Base-by-base conservation (phyloP, 108 stramenopile species). In the Cyclotella cryptica region DNA sequence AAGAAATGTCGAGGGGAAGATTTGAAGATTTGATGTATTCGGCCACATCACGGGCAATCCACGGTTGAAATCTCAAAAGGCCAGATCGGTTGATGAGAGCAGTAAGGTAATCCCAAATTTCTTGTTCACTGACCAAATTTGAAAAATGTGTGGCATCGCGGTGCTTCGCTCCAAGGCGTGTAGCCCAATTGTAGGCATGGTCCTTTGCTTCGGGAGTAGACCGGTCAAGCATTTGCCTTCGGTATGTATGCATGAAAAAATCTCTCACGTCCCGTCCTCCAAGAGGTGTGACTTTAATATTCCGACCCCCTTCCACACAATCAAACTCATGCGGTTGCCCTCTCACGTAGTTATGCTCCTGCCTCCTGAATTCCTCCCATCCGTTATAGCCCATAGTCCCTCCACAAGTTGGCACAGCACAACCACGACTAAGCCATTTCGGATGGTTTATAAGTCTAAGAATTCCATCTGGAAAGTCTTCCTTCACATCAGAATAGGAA, bases 381-480 rank as follows among this genome's bases (percentile, higher is more conserved):
- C 45, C 26, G 22, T 19, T 21, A 26, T 47, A 47, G 39, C 2
- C 42, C 18, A 46, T 12, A 66, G 22, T 66, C 17, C 27, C 45
- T 47, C 26, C 41, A 60, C 69, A 73, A 72, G 57, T 51, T 19
- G 80, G 80, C 6, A 80, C 35, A 9, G 72, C 66, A 54, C 80
- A 80, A 12, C 67, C 72, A 8, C 58, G 52, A 24, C 53, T 57
- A 19, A 74, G 30, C 80, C 80, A 80, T 41, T 45, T 63, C n/a
- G 68, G 80, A 64, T 80, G 80, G 0, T 74, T 24, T 15, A 80
- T 70, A 12, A 80, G 55, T 45, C 80, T 27, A 3, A 46, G 53
- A 13, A 80, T 51, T 45, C 80, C 80, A 14, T 24, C 42, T 15
- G 80, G 80, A 74, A 80, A 80, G 35, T 79, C 29, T 52, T 54